These are phyloP conservation scores for Fraxinus albicans DNA, from an alignment of 305 asterid genomes.

Conservation along the genomic window DNA sequence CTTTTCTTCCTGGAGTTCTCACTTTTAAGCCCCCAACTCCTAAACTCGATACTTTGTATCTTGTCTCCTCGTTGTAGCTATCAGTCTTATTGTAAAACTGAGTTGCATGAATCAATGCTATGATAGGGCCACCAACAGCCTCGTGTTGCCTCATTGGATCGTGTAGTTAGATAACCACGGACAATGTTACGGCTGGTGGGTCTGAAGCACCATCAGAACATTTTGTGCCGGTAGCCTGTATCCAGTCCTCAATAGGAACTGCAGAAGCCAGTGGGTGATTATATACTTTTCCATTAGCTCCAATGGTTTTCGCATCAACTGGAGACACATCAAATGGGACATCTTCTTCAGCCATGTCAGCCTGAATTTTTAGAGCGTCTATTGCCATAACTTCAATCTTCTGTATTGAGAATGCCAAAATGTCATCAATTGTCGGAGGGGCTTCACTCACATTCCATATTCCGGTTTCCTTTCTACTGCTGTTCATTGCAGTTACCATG, in stretches of 20 bases:
- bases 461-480: constrained; percentile 53
- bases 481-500: constrained; percentile 60
- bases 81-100: not conserved
- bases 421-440: constrained; percentile 51
- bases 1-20: constrained; percentile 35
- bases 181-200: constrained; percentile 31
- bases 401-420: constrained; percentile 66
- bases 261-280: constrained; percentile 53
- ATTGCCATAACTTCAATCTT: constrained; percentile 71
- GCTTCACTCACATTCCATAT: constrained; percentile 68
- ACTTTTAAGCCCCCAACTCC: constrained; percentile 66
- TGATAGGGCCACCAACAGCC: constrained; percentile 86
- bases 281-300: constrained; percentile 27
- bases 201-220: constrained; percentile 12
- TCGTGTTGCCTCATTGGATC: constrained; percentile 84
- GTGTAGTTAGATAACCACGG: constrained; percentile 54
- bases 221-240: constrained; percentile 14
- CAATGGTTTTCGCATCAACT: constrained; percentile 27
- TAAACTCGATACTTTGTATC: constrained; percentile 50
- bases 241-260: constrained; percentile 60
- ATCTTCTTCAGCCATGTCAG: constrained; percentile 61
- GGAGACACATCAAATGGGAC: constrained; percentile 83
- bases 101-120: constrained; percentile 53
- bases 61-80: constrained; percentile 44
- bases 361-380: constrained; percentile 72